phyloP scores from a whole-genome alignment of 345 rosid species.

The Hibiscus syriacus region DNA sequence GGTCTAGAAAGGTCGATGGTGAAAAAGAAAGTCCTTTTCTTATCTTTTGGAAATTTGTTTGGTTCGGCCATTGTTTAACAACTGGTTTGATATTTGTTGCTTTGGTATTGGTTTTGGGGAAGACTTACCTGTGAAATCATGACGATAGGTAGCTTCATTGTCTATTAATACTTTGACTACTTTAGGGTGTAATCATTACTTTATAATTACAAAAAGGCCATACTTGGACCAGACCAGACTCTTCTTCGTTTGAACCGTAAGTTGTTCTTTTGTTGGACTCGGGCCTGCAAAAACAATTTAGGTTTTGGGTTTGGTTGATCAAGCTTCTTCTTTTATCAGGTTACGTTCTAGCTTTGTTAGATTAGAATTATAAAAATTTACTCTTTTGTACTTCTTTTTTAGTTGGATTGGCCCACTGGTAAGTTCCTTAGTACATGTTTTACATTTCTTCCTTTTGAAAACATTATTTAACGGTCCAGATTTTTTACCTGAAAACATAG shows the following conservation, averaged over 20 bases:
- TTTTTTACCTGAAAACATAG: no score
- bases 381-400: no score
- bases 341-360: no score
- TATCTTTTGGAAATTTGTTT: background rate
- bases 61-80: background rate
- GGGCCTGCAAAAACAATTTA: background rate
- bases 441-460: no score
- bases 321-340: no score
- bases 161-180: background rate
- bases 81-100: slow-evolving; percentile 1
- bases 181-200: no score
- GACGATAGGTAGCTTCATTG: background rate
- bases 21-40: background rate
- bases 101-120: background rate
- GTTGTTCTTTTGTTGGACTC: background rate
- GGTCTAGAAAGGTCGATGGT: background rate
- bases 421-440: no score
- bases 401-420: no score
- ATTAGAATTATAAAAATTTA: no score
- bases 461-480: no score
- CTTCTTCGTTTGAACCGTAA: background rate
- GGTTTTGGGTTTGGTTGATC: background rate
- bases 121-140: background rate
- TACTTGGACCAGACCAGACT: no score
- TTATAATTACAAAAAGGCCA: no score